These are phyloP conservation scores for Leptographium lundbergii DNA, from an alignment of 2,329 filamentous ascomycete genomes.

Conservation along the genomic window DNA sequence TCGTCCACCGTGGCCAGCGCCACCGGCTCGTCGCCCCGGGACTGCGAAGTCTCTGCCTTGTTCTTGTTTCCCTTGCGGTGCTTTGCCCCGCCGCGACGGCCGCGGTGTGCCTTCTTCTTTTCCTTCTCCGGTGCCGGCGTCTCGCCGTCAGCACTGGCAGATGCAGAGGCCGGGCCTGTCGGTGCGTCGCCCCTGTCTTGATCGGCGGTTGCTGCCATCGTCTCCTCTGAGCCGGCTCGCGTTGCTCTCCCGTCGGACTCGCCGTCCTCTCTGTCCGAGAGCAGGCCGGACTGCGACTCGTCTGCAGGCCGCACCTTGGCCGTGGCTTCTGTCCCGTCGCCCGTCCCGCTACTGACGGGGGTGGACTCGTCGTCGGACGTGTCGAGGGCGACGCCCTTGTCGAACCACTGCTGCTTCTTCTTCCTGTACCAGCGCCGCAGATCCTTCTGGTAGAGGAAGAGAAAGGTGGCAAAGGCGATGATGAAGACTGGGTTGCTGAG, in stretches of 20 bases:
- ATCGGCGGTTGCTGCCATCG: neutral
- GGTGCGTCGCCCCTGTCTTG: neutral
- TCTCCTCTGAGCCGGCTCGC: neutral
- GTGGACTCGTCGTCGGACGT: neutral
- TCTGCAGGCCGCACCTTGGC: neutral
- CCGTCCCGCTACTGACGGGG: too few relatives aligned
- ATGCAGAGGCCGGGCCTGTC: neutral
- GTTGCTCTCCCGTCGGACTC: neutral
- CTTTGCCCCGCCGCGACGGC: constrained; percentile 58
- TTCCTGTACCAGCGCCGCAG: constrained; percentile 12
- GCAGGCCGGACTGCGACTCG: neutral
- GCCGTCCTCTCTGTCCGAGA: neutral
- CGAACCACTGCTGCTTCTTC: constrained; percentile 7
- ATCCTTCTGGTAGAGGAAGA: constrained; percentile 26
- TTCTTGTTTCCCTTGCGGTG: constrained; percentile 40
- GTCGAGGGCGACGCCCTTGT: neutral
- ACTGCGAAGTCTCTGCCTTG: constrained; percentile 37
- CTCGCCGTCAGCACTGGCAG: neutral
- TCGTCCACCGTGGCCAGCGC: constrained; percentile 43
- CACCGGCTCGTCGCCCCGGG: constrained; percentile 32
- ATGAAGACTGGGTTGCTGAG: constrained; percentile 42
- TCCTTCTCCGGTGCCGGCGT: constrained; percentile 27
- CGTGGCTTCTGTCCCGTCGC: neutral
- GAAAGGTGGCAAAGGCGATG: constrained; percentile 28
- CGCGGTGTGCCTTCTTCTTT: constrained; percentile 57